Percentiles rank a stretch among this genome's conserved stretches.
Conservation (phyloP, 2,329 filamentous ascomycete genomes). For the Fusarium sp. region DNA sequence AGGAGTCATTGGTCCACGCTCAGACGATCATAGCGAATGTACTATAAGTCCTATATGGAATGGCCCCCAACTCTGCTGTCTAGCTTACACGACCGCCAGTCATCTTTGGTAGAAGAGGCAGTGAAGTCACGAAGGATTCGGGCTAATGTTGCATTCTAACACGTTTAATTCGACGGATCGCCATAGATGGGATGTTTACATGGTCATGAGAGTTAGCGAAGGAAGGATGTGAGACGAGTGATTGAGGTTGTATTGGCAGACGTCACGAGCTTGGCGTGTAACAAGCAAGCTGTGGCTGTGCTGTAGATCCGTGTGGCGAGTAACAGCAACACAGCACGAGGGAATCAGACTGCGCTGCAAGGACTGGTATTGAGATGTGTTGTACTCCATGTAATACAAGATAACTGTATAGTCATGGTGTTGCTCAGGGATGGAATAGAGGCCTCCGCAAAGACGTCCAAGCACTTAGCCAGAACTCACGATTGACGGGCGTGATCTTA, state of each 20-base stretch:
- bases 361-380: not conserved
- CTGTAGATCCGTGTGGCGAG: slow-evolving; percentile 3
- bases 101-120: not conserved
- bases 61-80: not conserved
- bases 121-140: not conserved
- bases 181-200: not conserved
- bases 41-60: not conserved
- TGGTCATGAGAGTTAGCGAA: not conserved
- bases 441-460: not conserved
- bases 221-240: not conserved
- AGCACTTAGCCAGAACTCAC: too few relatives aligned
- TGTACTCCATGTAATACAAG: not conserved
- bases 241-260: slow-evolving; percentile 4
- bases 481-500: too few relatives aligned
- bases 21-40: not conserved
- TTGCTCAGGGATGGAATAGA: not conserved
- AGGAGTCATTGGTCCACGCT: not conserved
- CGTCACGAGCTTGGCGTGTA: slow-evolving; percentile 13
- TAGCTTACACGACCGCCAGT: not conserved
- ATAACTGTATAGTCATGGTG: not conserved
- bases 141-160: not conserved
- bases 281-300: slow-evolving; percentile 10
- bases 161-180: not conserved
- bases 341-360: not conserved
- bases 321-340: not conserved